These are phyloP conservation scores for Rehmannia glutinosa DNA, from an alignment of 257 asterid species.

Conservation along the genomic window DNA sequence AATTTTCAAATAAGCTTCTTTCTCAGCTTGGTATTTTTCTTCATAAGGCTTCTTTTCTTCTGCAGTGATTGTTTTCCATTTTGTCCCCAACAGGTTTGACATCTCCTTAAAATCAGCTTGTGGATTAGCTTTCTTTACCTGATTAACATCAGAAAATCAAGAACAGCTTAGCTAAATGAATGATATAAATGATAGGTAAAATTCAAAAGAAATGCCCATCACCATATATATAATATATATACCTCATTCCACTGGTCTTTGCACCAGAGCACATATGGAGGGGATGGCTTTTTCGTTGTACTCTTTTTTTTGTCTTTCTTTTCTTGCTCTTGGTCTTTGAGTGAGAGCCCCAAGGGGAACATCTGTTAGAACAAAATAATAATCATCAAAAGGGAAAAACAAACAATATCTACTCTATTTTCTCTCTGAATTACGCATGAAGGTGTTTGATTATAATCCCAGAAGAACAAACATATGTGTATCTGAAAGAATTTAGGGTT, in stretches of 20 bases:
- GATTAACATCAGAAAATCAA: neutral
- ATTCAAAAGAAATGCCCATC: too few species aligned
- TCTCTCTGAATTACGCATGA: too few species aligned
- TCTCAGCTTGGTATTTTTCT: slow-evolving; percentile 73
- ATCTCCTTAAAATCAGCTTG: slow-evolving; percentile 77
- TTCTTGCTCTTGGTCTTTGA: slow-evolving; percentile 49
- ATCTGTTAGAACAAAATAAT: slow-evolving; percentile 26
- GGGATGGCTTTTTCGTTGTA: slow-evolving; percentile 64
- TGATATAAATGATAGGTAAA: too few species aligned
- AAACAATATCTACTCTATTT: too few species aligned
- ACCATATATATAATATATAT: neutral
- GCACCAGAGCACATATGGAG: slow-evolving; percentile 76
- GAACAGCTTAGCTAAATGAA: neutral
- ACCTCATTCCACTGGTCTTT: slow-evolving; percentile 97
- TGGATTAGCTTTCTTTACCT: slow-evolving; percentile 75
- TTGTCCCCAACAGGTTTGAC: slow-evolving; percentile 54
- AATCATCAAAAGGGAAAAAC: too few species aligned
- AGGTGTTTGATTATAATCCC: too few species aligned
- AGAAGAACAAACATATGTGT: too few species aligned
- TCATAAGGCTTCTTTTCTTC: slow-evolving; percentile 91
- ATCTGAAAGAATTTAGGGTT: too few species aligned
- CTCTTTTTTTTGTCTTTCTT: slow-evolving; percentile 72
- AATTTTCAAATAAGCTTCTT: slow-evolving; percentile 66
- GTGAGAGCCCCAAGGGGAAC: slow-evolving; percentile 38
- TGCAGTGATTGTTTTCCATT: slow-evolving; percentile 69